phyloP scores from a whole-genome alignment of 371 early-diverging fungal genomes.

The Saksenaea oblongispora region DNA sequence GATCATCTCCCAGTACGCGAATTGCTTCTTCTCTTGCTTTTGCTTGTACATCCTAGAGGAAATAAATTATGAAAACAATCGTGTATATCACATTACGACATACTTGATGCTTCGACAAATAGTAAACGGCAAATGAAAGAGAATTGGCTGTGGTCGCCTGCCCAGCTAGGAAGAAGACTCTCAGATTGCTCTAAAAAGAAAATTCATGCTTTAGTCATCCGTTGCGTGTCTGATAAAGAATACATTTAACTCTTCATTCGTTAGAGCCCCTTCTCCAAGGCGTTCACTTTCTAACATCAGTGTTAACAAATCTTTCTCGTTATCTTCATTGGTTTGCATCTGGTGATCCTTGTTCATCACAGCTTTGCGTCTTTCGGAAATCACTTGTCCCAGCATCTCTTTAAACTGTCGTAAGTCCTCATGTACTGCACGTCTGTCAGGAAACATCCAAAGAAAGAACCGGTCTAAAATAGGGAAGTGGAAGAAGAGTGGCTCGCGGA shows the following conservation, averaged over 20 bases:
- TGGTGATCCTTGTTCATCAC: background rate
- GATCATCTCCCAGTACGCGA: conserved; percentile 41
- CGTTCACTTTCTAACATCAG: conserved; percentile 10
- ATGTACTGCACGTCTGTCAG: conserved; percentile 27
- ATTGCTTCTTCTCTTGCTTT: conserved; percentile 47
- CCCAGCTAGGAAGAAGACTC: conserved; percentile 47
- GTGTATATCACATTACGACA: background rate
- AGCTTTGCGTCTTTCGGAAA: conserved; percentile 25
- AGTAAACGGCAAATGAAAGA: conserved; percentile 26
- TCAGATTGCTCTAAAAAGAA: conserved; percentile 23
- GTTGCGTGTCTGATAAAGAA: conserved; percentile 6
- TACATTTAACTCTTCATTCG: background rate
- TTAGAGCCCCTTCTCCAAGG: background rate
- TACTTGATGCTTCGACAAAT: conserved; percentile 20
- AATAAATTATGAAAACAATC: background rate
- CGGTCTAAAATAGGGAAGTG: conserved; percentile 16
- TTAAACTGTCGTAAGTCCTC: conserved; percentile 17
- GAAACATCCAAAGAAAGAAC: conserved; percentile 16
- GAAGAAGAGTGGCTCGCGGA: background rate
- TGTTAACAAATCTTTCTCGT: conserved; percentile 13
- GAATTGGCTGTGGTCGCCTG: conserved; percentile 36
- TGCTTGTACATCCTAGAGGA: conserved; percentile 35
- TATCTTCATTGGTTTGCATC: background rate
- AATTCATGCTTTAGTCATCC: background rate
- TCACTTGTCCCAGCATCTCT: conserved; percentile 20